Conservation (phyloP, 2,329 filamentous ascomycete species). For the Dothideomycetidae sp. region DNA sequence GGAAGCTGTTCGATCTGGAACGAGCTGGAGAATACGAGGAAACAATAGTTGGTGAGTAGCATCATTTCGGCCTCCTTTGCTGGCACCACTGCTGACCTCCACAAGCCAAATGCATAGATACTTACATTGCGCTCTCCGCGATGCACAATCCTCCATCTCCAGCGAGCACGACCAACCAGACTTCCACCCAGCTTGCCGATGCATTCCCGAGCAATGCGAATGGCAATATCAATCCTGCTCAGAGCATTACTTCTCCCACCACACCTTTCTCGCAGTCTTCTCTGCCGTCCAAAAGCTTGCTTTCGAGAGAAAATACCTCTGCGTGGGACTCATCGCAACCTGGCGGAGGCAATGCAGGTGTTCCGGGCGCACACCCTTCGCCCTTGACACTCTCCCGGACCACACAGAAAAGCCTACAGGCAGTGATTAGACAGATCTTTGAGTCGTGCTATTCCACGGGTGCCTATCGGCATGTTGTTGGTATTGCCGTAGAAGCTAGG, state of each 20-base stretch:
- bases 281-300: constrained; percentile 80
- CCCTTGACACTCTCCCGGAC: constrained; percentile 55
- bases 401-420: constrained; percentile 67
- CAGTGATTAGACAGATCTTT: constrained; percentile 77
- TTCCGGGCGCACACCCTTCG: constrained; percentile 39
- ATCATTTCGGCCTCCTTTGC: not conserved
- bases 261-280: constrained; percentile 92
- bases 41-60: constrained; percentile 68
- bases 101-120: constrained; percentile 93
- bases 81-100: constrained; percentile 7
- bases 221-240: constrained; percentile 52
- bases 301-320: constrained; percentile 66
- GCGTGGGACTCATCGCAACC: constrained; percentile 42
- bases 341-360: constrained; percentile 41
- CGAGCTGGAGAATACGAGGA: constrained; percentile 90
- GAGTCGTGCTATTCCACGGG: constrained; percentile 76
- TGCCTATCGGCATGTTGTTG: constrained; percentile 88
- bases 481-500: constrained; percentile 89
- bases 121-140: constrained; percentile 74
- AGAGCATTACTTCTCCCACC: constrained; percentile 65
- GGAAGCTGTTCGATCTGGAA: constrained; percentile 88
- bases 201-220: constrained; percentile 56
- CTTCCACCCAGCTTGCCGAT: constrained; percentile 58
- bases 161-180: constrained; percentile 34
- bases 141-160: constrained; percentile 40